A percentile compares a stretch with the other conserved stretches of the same genome.
phyloP scores from a whole-genome alignment of 177 flowering plant genomes.

The Telopea speciosissima region DNA sequence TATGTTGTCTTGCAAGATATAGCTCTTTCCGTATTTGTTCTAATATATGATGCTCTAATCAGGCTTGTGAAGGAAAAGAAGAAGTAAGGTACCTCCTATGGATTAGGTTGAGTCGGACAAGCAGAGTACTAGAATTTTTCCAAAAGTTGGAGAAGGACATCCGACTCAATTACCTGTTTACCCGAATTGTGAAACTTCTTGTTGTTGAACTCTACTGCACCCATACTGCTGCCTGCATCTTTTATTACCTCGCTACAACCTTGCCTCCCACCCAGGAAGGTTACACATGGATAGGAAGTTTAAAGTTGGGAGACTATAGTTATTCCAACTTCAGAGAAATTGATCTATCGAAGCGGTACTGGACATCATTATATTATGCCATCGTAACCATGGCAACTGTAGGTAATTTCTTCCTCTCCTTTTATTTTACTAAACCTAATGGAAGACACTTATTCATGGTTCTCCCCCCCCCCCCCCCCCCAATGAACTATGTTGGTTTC shows the following conservation, averaged over 20 bases:
- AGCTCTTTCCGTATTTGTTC: not conserved
- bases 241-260: constrained; percentile 72
- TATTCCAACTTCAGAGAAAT: constrained; percentile 61
- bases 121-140: constrained; percentile 47
- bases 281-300: constrained; percentile 80
- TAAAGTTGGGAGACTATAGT: constrained; percentile 58
- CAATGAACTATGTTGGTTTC: too few species aligned
- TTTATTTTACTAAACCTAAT: not conserved
- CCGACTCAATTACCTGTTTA: constrained; percentile 59
- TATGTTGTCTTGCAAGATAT: not conserved
- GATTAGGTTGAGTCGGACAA: constrained; percentile 55
- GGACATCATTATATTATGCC: constrained; percentile 69
- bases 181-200: constrained; percentile 59
- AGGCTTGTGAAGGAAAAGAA: constrained; percentile 49
- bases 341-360: constrained; percentile 57
- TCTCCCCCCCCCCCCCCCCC: too few species aligned
- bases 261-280: constrained; percentile 58
- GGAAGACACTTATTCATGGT: too few species aligned
- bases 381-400: constrained; percentile 85
- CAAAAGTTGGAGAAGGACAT: constrained; percentile 63
- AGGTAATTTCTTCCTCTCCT: constrained; percentile 31
- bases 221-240: constrained; percentile 79
- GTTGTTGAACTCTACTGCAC: constrained; percentile 75
- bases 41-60: constrained; percentile 15
- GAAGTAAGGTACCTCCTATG: constrained; percentile 40